phyloP scores from a whole-genome alignment of 352 stramenopile genomes.

The Phytophthora cactorum region DNA sequence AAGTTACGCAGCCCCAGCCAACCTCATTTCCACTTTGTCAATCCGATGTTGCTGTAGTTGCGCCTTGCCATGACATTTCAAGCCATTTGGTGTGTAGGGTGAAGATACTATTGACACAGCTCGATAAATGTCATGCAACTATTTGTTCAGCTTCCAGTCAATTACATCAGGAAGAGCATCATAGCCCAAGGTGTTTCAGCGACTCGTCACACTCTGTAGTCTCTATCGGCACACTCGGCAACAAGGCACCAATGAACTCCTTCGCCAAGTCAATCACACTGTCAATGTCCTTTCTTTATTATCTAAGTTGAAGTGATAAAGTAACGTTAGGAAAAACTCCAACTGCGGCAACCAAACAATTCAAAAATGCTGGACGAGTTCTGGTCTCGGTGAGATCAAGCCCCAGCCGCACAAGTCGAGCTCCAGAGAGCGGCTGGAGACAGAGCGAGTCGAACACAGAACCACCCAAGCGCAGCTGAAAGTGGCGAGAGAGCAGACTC shows the following conservation, averaged over 20 bases:
- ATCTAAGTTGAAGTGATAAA: not conserved
- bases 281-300: not conserved
- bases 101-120: no score
- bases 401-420: no score
- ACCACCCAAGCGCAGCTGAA: not conserved
- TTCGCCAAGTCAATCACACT: no score
- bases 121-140: not conserved
- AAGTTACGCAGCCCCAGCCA: not conserved
- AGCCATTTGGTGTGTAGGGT: no score
- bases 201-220: conserved; percentile 1
- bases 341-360: no score
- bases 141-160: not conserved
- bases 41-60: no score
- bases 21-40: not conserved
- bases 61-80: no score
- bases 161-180: not conserved
- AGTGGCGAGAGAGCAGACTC: not conserved
- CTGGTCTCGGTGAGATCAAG: no score
- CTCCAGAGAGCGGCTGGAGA: not conserved
- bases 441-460: not conserved
- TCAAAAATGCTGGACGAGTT: no score
- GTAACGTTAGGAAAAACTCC: no score
- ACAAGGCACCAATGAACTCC: no score
- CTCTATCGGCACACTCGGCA: not conserved
- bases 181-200: not conserved